These are phyloP conservation scores for Alloteropsis angusta DNA, from an alignment of 202 grass and related monocot genomes.

Conservation along the genomic window DNA sequence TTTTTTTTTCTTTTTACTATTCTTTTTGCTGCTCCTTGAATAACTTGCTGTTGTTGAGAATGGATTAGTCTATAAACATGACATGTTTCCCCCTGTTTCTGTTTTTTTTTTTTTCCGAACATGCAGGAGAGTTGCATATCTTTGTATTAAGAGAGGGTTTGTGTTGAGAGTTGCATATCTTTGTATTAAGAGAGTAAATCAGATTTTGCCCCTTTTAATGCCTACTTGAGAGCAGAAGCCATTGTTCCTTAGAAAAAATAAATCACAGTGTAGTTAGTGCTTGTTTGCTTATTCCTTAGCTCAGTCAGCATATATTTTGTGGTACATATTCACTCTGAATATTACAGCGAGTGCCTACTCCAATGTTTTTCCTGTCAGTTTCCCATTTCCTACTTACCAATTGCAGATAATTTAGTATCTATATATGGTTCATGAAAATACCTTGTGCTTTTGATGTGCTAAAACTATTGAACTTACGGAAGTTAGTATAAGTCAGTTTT, in stretches of 20 bases:
- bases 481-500: neutral
- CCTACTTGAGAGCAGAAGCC: neutral
- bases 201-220: neutral
- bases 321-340: neutral
- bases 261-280: neutral
- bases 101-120: too few relatives aligned
- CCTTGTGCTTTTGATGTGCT: neutral
- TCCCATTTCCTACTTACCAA: neutral
- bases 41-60: neutral
- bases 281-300: too few relatives aligned
- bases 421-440: neutral
- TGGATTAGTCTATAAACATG: neutral
- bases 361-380: constrained; percentile 5
- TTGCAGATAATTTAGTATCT: neutral
- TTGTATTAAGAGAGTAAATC: too few relatives aligned
- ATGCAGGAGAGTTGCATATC: too few relatives aligned
- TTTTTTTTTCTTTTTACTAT: neutral
- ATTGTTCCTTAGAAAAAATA: constrained; percentile 12
- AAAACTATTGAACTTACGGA: neutral
- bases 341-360: neutral
- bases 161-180: too few relatives aligned
- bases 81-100: neutral
- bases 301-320: neutral
- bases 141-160: too few relatives aligned
- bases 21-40: neutral